A percentile compares a stretch with the other conserved stretches of the same genome.
phyloP scores from a whole-genome alignment of 116 monocot genomes.

The Posidonia oceanica region DNA sequence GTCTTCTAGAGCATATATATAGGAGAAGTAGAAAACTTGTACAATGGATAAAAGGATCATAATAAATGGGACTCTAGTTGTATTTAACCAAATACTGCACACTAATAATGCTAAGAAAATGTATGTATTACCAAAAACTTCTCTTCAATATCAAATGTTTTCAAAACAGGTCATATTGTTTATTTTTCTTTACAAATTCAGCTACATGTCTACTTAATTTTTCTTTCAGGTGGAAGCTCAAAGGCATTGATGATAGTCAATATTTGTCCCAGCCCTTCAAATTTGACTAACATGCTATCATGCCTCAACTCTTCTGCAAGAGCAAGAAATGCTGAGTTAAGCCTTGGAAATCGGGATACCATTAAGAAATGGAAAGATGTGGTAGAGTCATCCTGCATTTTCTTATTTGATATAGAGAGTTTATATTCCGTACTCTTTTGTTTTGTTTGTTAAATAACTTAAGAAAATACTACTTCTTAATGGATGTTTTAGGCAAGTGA shows the following conservation, averaged over 20 bases:
- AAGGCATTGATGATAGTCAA: constrained; percentile 79
- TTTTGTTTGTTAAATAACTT: background rate
- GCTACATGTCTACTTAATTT: background rate
- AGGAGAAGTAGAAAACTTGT: too few species aligned
- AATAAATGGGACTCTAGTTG: too few species aligned
- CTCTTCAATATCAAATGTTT: too few species aligned
- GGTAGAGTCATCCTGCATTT: constrained; percentile 23
- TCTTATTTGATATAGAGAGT: background rate
- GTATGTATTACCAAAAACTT: too few species aligned
- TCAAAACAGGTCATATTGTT: background rate
- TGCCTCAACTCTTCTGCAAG: constrained; percentile 72
- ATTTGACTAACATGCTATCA: constrained; percentile 56
- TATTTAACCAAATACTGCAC: too few species aligned
- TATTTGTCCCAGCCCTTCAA: constrained; percentile 61
- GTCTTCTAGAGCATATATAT: too few species aligned
- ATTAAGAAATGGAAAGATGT: constrained; percentile 96
- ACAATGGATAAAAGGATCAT: too few species aligned
- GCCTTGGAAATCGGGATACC: constrained; percentile 88
- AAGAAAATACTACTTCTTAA: background rate
- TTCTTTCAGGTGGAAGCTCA: constrained; percentile 55
- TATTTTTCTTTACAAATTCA: background rate
- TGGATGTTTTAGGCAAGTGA: constrained; percentile 67
- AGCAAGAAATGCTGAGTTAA: constrained; percentile 79
- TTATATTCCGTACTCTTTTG: background rate
- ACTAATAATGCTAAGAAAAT: too few species aligned